Evolutionary conservation across 169 alveolate species (phyloP).

Genomic region (Plasmodium inui): DNA sequence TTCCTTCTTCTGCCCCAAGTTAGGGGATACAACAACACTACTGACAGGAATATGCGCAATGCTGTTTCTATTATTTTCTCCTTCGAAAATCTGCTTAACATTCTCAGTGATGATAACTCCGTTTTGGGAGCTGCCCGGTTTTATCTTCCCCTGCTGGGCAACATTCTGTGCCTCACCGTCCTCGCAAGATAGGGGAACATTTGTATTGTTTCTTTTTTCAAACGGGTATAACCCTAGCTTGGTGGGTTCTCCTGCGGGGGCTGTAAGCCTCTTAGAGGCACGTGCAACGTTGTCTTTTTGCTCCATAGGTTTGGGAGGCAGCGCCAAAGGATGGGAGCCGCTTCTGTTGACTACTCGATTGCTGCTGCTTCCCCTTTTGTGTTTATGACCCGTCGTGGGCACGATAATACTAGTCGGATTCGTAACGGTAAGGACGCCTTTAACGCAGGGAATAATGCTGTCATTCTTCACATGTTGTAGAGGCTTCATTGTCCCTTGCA

Average conservation of each 20-base stretch:
- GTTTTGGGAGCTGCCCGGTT: not conserved
- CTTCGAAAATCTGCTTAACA: not conserved
- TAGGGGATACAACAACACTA: not conserved
- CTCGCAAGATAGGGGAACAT: not conserved
- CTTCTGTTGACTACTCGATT: not conserved
- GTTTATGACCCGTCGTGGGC: not conserved
- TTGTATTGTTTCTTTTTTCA: not conserved
- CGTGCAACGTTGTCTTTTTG: not conserved
- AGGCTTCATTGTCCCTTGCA: not conserved
- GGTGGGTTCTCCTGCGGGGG: not conserved
- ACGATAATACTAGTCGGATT: not conserved
- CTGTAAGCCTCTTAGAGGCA: not conserved
- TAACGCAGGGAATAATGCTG: not conserved
- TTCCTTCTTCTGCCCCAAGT: not conserved
- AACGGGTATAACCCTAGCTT: not conserved
- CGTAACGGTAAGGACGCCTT: not conserved
- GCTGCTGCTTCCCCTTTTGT: not conserved
- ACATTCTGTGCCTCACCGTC: not conserved
- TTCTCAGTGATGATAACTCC: not conserved
- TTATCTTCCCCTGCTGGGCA: not conserved
- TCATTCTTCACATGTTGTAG: not conserved
- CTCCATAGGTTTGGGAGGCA: not conserved
- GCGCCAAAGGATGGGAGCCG: not conserved
- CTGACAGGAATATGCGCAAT: not conserved
- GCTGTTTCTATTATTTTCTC: not conserved